phyloP scores from a whole-genome alignment of 805 yeast species.

The Hermanozyma aechmeae region DNA sequence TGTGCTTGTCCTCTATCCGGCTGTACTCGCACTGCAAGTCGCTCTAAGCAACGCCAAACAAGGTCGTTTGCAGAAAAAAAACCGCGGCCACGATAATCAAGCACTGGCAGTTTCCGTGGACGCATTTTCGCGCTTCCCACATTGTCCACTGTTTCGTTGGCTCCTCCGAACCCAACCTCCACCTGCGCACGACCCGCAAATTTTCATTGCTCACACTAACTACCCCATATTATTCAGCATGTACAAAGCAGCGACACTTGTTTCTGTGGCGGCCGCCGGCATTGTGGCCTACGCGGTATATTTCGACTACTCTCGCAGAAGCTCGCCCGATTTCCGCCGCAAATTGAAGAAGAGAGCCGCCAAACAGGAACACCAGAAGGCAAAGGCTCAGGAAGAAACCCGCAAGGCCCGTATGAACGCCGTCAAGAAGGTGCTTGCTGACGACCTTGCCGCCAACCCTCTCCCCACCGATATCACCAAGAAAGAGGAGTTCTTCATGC shows the following conservation, averaged over 20 bases:
- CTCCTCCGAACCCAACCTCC: too few species aligned
- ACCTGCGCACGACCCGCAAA: too few species aligned
- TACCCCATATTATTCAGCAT: too few species aligned
- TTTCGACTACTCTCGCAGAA: slow-evolving; percentile 90
- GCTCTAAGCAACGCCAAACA: too few species aligned
- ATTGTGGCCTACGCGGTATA: slow-evolving; percentile 69
- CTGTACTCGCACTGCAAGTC: too few species aligned
- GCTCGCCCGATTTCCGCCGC: slow-evolving; percentile 73
- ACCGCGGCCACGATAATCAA: too few species aligned
- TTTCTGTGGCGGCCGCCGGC: slow-evolving; percentile 43
- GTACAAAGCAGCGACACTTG: slow-evolving; percentile 22
- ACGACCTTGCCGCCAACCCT: slow-evolving; percentile 63
- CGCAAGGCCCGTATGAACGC: slow-evolving; percentile 52
- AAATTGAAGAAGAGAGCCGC: slow-evolving; percentile 54
- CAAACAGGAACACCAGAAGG: slow-evolving; percentile 50
- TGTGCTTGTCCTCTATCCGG: too few species aligned
- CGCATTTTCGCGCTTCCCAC: too few species aligned
- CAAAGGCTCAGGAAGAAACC: slow-evolving; percentile 44
- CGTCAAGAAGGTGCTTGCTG: slow-evolving; percentile 52
- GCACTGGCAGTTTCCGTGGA: too few species aligned
- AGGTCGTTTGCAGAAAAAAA: too few species aligned
- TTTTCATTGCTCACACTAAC: too few species aligned
- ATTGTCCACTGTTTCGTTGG: too few species aligned
- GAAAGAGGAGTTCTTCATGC: slow-evolving; percentile 73
- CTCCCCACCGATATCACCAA: slow-evolving; percentile 59